Conservation (phyloP, 2,329 filamentous ascomycete species). For the Ascocoryne sarcoides region DNA sequence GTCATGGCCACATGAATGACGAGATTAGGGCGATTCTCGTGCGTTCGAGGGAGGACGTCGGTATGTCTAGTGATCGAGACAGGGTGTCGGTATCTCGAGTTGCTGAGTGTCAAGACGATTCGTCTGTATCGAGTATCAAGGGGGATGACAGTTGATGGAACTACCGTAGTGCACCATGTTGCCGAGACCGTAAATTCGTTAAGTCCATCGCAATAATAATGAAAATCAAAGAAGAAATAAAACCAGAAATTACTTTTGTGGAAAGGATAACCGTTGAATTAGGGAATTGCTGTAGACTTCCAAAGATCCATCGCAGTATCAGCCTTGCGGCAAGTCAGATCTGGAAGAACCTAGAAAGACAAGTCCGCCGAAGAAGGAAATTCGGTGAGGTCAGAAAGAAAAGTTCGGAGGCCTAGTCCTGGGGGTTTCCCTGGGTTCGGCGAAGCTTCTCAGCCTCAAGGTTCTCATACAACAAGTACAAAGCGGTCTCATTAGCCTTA, state of each 20-base stretch:
- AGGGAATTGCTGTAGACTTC: slow-evolving; percentile 28
- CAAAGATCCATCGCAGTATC: slow-evolving; percentile 37
- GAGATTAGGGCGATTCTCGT: slow-evolving; percentile 33
- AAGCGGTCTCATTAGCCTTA: slow-evolving; percentile 86
- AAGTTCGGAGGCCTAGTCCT: slow-evolving; percentile 22
- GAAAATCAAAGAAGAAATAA: slow-evolving; percentile 24
- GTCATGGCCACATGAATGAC: slow-evolving; percentile 30
- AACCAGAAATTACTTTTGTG: slow-evolving; percentile 30
- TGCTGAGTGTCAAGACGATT: slow-evolving; percentile 29
- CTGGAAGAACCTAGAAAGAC: slow-evolving; percentile 40
- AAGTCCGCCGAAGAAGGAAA: slow-evolving; percentile 44
- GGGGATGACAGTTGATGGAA: slow-evolving; percentile 18
- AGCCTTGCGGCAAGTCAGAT: slow-evolving; percentile 58
- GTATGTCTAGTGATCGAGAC: slow-evolving; percentile 28
- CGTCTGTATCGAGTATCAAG: slow-evolving; percentile 27
- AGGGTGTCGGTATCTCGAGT: slow-evolving; percentile 30
- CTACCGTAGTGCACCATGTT: slow-evolving; percentile 14
- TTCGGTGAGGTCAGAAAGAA: slow-evolving; percentile 23
- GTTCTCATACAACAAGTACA: slow-evolving; percentile 97
- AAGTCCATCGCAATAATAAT: slow-evolving; percentile 28
- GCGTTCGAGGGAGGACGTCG: slow-evolving; percentile 28
- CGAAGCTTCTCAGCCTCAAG: slow-evolving; percentile 98
- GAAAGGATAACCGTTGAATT: slow-evolving; percentile 25
- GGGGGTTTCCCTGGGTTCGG: slow-evolving; percentile 62
- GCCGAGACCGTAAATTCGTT: slow-evolving; percentile 30